Evolutionary conservation across 2,329 filamentous ascomycete species (phyloP).

Genomic region (Metarhizium humberi): DNA sequence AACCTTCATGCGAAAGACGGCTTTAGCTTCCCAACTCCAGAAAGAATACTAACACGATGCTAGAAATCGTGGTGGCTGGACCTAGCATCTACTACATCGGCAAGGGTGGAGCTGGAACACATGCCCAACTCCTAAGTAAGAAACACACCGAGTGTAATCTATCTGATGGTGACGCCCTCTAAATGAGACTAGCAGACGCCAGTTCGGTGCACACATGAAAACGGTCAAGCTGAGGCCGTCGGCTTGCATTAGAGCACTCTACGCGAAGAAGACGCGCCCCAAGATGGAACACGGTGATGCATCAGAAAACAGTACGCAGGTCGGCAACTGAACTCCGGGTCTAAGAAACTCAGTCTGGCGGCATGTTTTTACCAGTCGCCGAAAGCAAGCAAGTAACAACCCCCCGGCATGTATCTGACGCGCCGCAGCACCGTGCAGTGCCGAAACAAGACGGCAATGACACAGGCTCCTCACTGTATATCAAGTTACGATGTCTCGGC

Average conservation of each 20-base stretch:
- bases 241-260: not conserved
- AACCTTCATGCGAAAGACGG: not conserved
- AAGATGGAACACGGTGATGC: not conserved
- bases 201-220: not conserved
- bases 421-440: not conserved
- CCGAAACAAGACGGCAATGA: not conserved
- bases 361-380: too few species aligned
- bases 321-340: not conserved
- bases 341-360: not conserved
- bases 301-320: not conserved
- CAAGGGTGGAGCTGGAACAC: not conserved
- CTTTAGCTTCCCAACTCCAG: not conserved
- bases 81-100: not conserved
- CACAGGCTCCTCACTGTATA: not conserved
- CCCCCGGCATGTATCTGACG: not conserved
- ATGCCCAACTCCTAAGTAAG: not conserved
- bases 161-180: not conserved
- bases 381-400: too few species aligned
- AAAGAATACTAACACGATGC: not conserved
- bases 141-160: not conserved
- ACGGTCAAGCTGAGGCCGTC: not conserved
- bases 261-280: conserved; percentile 1
- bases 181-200: not conserved
- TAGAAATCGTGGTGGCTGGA: not conserved
- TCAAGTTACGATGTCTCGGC: too few species aligned